Evolutionary conservation across 2,329 filamentous ascomycete genomes (phyloP), one percentile per base, ranked within the genome.

Genomic region (Colletotrichum karsti): DNA sequence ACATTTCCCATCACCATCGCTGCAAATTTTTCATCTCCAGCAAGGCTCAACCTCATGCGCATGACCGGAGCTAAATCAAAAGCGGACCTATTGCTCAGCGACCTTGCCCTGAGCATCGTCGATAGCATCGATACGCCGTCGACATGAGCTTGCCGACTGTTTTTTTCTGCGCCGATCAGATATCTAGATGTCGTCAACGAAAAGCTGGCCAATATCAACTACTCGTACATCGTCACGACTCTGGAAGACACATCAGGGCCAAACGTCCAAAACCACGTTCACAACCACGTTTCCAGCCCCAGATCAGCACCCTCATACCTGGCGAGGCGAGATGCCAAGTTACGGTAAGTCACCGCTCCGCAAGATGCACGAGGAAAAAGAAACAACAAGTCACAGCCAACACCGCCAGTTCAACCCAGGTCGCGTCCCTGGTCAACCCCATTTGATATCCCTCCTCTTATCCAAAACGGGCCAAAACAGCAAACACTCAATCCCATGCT

Each of bases 11-110:
- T 62, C 39, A 51, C 26, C 41, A 22, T 30, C n/a, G 41, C 33
- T 18, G 65, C 64, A 68, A 65, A 66, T 20, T 28, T 67, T 68
- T 68, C 65, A 65, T 46, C 28, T 48, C 39, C 15, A 62, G 44
- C 44, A 51, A n/a, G 18, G 18, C 44, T 53, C 58, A 28, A 53
- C 22, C 50, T 48, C 35, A 33, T 56, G 59, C 26, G 48, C 64
- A 44, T 63, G 64, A 67, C 28, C 50, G 50, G 30, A 37, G 24
- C 18, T 41, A 35, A 26, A 15, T 33, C 42, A 48, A 18, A 18
- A 37, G 50, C 50, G 30, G 50, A 53, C 50, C 50, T 53, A 41
- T 22, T 20, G 30, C 22, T 46, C 57, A 28, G 46, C 33, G n/a
- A n/a, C n/a, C n/a, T n/a, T n/a, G 30, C 18, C 30, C 35, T 18